These are phyloP conservation scores for Plantago major DNA, from an alignment of 257 asterid species.

Conservation along the genomic window DNA sequence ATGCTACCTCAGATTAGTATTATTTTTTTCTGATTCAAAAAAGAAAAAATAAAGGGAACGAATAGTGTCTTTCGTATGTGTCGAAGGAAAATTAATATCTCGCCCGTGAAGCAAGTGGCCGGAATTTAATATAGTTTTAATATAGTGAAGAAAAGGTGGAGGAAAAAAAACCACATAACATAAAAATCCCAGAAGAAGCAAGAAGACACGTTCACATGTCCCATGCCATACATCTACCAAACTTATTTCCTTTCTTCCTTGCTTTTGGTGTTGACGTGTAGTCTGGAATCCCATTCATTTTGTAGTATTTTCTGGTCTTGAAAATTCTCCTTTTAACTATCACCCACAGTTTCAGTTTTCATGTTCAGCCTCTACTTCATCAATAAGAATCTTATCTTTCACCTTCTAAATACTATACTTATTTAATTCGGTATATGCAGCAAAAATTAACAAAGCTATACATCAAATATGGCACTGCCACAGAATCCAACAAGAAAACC, in stretches of 20 bases:
- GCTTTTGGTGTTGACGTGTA: slow-evolving; percentile 42
- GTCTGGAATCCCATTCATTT: slow-evolving; percentile 45
- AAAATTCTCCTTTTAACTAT: not conserved
- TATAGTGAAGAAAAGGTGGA: not conserved
- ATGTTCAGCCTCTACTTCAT: not conserved
- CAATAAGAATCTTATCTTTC: not conserved
- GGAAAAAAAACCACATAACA: slow-evolving; percentile 33
- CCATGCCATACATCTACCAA: slow-evolving; percentile 41
- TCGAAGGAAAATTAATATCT: no score
- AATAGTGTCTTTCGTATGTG: no score
- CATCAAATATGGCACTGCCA: not conserved
- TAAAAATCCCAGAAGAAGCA: slow-evolving; percentile 15
- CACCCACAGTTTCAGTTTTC: not conserved
- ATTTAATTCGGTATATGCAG: not conserved
- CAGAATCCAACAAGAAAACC: not conserved
- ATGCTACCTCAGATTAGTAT: no score
- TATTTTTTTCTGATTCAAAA: no score
- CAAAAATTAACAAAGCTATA: not conserved
- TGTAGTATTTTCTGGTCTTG: not conserved
- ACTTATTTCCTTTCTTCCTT: no score
- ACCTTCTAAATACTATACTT: not conserved
- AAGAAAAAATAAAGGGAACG: no score
- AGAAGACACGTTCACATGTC: slow-evolving; percentile 55
- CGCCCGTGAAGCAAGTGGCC: no score
- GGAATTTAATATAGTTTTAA: no score